These are phyloP conservation scores for Fistulinella cinereoalba DNA, from an alignment of 1,284 basidiomycete genomes.

Conservation along the genomic window DNA sequence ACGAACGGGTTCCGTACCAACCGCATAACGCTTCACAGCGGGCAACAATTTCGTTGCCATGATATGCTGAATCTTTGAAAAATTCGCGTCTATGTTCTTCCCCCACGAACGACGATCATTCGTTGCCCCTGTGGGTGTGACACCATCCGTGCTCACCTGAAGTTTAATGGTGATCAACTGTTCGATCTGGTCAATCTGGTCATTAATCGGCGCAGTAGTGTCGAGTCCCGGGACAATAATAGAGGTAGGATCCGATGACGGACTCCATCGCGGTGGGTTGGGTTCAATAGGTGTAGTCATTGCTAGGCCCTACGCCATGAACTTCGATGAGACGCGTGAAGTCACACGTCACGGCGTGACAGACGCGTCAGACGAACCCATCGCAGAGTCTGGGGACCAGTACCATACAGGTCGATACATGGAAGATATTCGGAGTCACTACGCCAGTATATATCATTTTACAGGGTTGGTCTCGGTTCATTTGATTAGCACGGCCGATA, in stretches of 20 bases:
- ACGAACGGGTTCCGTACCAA: slow-evolving; percentile 82
- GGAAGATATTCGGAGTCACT: too few species aligned
- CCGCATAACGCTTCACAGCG: slow-evolving; percentile 84
- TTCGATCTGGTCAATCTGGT: slow-evolving; percentile 93
- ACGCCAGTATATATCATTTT: too few species aligned
- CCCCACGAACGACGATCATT: slow-evolving; percentile 20
- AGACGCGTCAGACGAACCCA: too few species aligned
- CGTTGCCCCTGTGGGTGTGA: not conserved
- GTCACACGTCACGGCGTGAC: slow-evolving; percentile 30
- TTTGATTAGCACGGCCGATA: too few species aligned
- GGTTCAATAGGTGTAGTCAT: slow-evolving; percentile 40
- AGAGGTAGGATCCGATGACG: slow-evolving; percentile 56
- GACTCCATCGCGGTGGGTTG: slow-evolving; percentile 62
- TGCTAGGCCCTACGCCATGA: slow-evolving; percentile 1
- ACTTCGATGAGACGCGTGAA: slow-evolving; percentile 7
- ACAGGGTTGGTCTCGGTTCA: too few species aligned
- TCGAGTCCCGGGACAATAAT: slow-evolving; percentile 77
- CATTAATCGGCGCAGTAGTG: slow-evolving; percentile 67
- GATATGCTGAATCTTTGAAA: slow-evolving; percentile 86
- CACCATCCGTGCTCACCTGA: slow-evolving; percentile 47
- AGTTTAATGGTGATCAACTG: slow-evolving; percentile 90
- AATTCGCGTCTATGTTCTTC: slow-evolving; percentile 92
- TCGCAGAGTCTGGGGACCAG: too few species aligned
- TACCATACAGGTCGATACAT: too few species aligned
- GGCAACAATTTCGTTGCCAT: slow-evolving; percentile 81